These are phyloP conservation scores for Ettlia oleoabundans DNA, from an alignment of 139 green algal species.

Conservation along the genomic window DNA sequence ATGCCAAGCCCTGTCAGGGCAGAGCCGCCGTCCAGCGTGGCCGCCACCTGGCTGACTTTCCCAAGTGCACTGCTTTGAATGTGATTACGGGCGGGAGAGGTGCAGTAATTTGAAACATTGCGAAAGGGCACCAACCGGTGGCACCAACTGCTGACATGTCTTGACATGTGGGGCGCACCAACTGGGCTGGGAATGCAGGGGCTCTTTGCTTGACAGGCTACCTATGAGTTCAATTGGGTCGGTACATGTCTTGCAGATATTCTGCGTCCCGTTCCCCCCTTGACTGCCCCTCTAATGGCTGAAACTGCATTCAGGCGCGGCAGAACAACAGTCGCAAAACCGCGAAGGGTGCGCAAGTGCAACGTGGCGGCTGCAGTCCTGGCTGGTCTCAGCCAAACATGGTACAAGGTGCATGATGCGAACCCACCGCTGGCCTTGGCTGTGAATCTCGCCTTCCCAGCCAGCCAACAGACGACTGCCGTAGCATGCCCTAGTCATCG, in stretches of 20 bases:
- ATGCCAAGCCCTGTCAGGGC: background rate
- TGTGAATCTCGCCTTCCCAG: background rate
- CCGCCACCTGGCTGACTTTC: too few species aligned
- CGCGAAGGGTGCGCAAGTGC: background rate
- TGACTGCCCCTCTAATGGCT: constrained; percentile 32
- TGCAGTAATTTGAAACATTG: too few species aligned
- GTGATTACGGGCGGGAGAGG: too few species aligned
- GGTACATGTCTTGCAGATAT: constrained; percentile 25
- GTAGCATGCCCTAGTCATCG: background rate
- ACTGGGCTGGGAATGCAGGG: background rate
- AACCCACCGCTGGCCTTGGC: background rate
- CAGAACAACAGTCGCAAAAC: too few species aligned
- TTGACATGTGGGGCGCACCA: background rate
- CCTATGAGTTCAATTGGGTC: background rate
- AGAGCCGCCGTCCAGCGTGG: too few species aligned
- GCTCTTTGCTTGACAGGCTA: background rate
- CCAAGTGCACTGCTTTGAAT: too few species aligned
- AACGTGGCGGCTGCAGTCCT: too few species aligned
- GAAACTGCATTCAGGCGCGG: constrained; percentile 18
- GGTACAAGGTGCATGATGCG: background rate
- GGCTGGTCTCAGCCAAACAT: too few species aligned
- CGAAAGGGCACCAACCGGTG: too few species aligned
- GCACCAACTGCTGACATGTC: too few species aligned
- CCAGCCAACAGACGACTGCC: background rate
- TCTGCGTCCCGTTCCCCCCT: constrained; percentile 15